Conservation (phyloP, 495 filamentous ascomycete species). For the Viridothelium virens region DNA sequence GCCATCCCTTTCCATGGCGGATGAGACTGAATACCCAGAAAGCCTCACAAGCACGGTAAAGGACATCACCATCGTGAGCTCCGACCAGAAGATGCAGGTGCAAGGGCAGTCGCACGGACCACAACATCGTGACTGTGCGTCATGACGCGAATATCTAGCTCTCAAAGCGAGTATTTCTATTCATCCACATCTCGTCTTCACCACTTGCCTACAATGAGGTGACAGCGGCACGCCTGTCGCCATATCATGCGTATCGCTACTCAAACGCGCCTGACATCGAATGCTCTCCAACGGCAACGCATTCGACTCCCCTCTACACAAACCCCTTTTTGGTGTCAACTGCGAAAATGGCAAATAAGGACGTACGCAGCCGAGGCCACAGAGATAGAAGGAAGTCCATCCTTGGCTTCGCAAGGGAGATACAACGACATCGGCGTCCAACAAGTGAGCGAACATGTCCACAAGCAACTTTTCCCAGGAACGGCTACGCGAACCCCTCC, state of each 20-base stretch:
- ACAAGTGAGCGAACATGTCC: constrained; percentile 74
- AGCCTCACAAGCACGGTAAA: background rate
- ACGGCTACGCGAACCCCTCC: constrained; percentile 50
- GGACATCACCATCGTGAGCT: background rate
- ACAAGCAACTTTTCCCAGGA: constrained; percentile 72
- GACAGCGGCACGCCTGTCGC: constrained; percentile 14
- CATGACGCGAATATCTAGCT: background rate
- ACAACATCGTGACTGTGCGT: background rate
- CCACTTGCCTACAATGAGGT: constrained; percentile 3
- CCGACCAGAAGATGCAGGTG: background rate
- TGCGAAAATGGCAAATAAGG: constrained; percentile 14
- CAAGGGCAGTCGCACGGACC: background rate
- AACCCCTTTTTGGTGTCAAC: constrained; percentile 17
- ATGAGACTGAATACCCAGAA: background rate
- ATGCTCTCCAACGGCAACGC: background rate
- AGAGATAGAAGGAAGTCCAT: constrained; percentile 9
- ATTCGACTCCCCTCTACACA: background rate
- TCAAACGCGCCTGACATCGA: constrained; percentile 9
- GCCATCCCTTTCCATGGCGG: background rate
- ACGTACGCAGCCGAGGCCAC: background rate
- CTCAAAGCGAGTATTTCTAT: background rate
- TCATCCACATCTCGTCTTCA: background rate
- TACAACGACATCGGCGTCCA: constrained; percentile 93
- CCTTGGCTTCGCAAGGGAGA: constrained; percentile 50
- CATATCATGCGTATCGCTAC: constrained; percentile 17